These are phyloP conservation scores for Penicillium angulare DNA, from an alignment of 495 filamentous ascomycete genomes.

Conservation along the genomic window DNA sequence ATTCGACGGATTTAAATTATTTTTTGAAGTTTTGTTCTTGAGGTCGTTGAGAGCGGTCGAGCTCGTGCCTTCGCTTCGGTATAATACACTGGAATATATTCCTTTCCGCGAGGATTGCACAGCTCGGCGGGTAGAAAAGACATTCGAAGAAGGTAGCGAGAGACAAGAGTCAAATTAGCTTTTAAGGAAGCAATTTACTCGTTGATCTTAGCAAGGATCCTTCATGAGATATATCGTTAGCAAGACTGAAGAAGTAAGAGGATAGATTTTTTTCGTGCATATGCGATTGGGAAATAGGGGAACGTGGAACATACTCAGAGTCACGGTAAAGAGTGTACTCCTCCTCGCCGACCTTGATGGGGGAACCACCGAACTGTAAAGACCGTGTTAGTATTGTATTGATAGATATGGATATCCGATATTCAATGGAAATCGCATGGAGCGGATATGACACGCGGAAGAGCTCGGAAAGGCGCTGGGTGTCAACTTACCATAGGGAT, in stretches of 20 bases:
- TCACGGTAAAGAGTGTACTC: constrained; percentile 96
- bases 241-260: not conserved
- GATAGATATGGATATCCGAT: not conserved
- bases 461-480: not conserved
- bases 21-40: constrained; percentile 23
- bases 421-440: not conserved
- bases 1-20: constrained; percentile 14
- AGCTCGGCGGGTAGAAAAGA: constrained; percentile 12
- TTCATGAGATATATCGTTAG: constrained; percentile 41
- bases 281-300: not conserved
- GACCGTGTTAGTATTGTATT: constrained; percentile 7
- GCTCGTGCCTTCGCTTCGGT: constrained; percentile 36
- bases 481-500: constrained; percentile 80
- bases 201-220: constrained; percentile 85
- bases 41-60: constrained; percentile 28
- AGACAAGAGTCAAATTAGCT: constrained; percentile 16
- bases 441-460: constrained; percentile 3
- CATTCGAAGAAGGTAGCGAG: constrained; percentile 11
- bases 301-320: constrained; percentile 71
- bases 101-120: constrained; percentile 12
- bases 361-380: constrained; percentile 84
- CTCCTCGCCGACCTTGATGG: constrained; percentile 95
- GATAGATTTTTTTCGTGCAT: no score
- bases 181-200: constrained; percentile 57
- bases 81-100: constrained; percentile 35